A percentile compares a stretch with the other conserved stretches of the same genome.
Evolutionary conservation across 441 rosid genomes (phyloP).

Genomic region (Mallotus japonicus): DNA sequence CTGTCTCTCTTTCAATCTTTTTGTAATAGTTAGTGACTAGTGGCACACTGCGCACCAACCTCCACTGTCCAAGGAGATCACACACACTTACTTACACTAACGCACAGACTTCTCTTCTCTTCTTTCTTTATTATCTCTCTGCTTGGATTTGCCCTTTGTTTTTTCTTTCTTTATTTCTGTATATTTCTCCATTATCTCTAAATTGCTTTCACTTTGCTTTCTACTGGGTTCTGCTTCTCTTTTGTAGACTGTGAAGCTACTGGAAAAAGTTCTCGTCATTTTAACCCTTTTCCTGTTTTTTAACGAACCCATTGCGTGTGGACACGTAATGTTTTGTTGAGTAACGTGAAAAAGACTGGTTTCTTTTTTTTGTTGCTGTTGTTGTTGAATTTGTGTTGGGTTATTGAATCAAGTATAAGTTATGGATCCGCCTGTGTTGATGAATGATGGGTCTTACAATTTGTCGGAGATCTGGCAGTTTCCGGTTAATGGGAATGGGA

Average conservation of each 20-base stretch:
- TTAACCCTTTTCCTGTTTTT: no score
- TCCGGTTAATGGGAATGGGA: constrained; percentile 50
- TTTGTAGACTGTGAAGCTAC: constrained; percentile 15
- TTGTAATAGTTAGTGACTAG: constrained; percentile 2
- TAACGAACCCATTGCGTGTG: background rate
- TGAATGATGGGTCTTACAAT: constrained; percentile 55
- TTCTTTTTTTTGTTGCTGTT: background rate
- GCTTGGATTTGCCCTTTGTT: background rate
- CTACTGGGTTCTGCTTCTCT: constrained; percentile 1
- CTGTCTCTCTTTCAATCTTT: constrained; percentile 26
- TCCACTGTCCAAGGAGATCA: constrained; percentile 56
- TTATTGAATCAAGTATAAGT: background rate
- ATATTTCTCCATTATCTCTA: no score
- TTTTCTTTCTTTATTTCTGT: background rate
- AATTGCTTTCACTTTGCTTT: constrained; percentile 11
- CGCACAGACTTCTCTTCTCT: background rate
- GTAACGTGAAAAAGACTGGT: background rate
- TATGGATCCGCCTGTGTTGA: constrained; percentile 77
- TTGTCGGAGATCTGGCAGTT: constrained; percentile 86
- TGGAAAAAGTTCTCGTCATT: background rate
- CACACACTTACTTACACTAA: constrained; percentile 17
- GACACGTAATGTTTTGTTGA: background rate
- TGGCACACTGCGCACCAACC: constrained; percentile 40
- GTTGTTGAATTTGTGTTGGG: constrained; percentile 12
- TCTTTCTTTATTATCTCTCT: constrained; percentile 13